These are phyloP conservation scores for Lichtheimia ramosa DNA, from an alignment of 371 early-diverging fungal species.

Conservation along the genomic window DNA sequence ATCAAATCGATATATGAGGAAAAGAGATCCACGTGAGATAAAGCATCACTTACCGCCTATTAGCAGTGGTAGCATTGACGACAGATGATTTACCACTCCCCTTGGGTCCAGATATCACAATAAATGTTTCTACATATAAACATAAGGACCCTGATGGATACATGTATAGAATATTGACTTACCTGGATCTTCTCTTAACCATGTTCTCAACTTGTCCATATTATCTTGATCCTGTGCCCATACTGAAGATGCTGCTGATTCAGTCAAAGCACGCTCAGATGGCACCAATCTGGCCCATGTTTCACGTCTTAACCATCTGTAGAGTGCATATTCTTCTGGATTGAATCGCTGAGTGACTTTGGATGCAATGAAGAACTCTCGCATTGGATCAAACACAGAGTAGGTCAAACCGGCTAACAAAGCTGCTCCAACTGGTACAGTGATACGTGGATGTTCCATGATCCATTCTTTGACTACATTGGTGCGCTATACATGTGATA, in stretches of 20 bases:
- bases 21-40: neutral
- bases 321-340: conserved; percentile 58
- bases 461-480: conserved; percentile 73
- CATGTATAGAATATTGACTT: no score
- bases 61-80: conserved; percentile 53
- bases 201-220: conserved; percentile 54
- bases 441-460: conserved; percentile 69
- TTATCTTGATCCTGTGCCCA: conserved; percentile 69
- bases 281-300: conserved; percentile 52
- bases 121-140: conserved; percentile 52
- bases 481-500: conserved; percentile 34
- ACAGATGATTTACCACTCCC: conserved; percentile 63
- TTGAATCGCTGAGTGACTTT: conserved; percentile 80
- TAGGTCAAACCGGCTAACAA: conserved; percentile 77
- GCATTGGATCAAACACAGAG: conserved; percentile 89
- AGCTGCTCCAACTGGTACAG: conserved; percentile 75
- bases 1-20: neutral
- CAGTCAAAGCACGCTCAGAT: neutral
- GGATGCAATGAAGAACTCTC: conserved; percentile 83
- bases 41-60: conserved; percentile 38
- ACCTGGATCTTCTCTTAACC: conserved; percentile 73
- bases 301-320: conserved; percentile 67
- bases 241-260: conserved; percentile 16
- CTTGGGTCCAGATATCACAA: conserved; percentile 59
- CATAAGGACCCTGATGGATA: no score